These are phyloP conservation scores for Acorus gramineus DNA, from an alignment of 106 monocot genomes.

Conservation along the genomic window DNA sequence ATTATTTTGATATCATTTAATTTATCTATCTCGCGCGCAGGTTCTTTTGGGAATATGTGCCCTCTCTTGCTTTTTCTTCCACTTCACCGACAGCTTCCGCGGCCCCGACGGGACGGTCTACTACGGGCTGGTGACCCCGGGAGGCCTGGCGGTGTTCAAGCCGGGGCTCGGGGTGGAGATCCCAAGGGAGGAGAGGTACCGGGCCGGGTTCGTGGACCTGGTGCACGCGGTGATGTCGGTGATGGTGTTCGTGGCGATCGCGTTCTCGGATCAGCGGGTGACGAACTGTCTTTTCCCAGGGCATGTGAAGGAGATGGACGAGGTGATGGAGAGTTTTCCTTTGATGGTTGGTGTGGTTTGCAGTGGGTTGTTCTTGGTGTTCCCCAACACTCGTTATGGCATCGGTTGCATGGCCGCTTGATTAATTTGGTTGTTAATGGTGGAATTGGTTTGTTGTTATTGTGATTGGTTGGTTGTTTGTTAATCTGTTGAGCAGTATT, in stretches of 20 bases:
- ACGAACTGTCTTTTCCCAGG: slow-evolving; percentile 76
- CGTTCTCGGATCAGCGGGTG: slow-evolving; percentile 61
- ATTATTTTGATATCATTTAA: too few species aligned
- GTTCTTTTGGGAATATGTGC: slow-evolving; percentile 54
- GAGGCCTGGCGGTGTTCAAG: slow-evolving; percentile 71
- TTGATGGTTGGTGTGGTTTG: slow-evolving; percentile 85
- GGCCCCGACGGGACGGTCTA: slow-evolving; percentile 64
- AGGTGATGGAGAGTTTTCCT: slow-evolving; percentile 96
- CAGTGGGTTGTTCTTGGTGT: slow-evolving; percentile 80
- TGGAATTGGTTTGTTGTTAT: too few species aligned
- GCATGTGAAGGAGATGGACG: slow-evolving; percentile 66
- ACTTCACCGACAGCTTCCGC: slow-evolving; percentile 97
- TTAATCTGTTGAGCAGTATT: too few species aligned
- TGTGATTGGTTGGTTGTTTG: too few species aligned
- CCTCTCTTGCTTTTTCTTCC: slow-evolving; percentile 89
- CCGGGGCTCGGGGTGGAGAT: slow-evolving; percentile 52
- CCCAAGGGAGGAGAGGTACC: slow-evolving; percentile 54
- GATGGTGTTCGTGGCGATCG: slow-evolving; percentile 80
- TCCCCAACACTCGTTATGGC: slow-evolving; percentile 80
- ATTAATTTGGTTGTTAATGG: background rate
- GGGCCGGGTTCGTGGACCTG: slow-evolving; percentile 59
- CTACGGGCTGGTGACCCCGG: slow-evolving; percentile 82
- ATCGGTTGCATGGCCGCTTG: slow-evolving; percentile 72
- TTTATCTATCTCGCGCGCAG: too few species aligned
- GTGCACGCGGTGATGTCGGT: slow-evolving; percentile 78